Percentiles rank a stretch among this genome's conserved stretches.
Evolutionary conservation across 169 alveolate species (phyloP).

Genomic region (Plasmodium ovale): DNA sequence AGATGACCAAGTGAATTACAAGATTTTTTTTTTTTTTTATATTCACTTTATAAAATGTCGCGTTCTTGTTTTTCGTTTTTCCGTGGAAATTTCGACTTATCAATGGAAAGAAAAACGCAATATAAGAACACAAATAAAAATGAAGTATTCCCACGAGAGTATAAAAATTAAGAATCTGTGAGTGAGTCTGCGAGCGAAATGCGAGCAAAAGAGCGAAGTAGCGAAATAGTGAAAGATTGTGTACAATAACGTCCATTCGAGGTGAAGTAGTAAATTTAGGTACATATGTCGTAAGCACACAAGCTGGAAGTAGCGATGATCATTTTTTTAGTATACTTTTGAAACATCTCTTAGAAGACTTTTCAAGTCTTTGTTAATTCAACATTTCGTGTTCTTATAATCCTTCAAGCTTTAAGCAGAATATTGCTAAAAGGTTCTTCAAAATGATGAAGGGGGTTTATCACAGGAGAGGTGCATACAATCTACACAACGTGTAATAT

Average conservation of each 20-base stretch:
- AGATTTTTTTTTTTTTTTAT: neutral
- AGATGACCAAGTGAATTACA: conserved; percentile 4
- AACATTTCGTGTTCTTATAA: too few species aligned
- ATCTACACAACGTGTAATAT: too few species aligned
- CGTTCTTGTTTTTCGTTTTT: neutral
- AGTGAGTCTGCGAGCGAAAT: too few species aligned
- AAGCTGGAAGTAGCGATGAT: neutral
- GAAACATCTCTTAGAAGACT: neutral
- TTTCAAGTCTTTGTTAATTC: neutral
- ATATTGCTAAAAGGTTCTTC: too few species aligned
- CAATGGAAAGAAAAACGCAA: neutral
- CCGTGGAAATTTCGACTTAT: neutral
- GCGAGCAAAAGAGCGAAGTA: too few species aligned
- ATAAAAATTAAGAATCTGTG: too few species aligned
- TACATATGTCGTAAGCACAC: neutral
- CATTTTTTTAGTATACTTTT: neutral
- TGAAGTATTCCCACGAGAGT: neutral
- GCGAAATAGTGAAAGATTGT: too few species aligned
- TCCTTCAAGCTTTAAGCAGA: too few species aligned
- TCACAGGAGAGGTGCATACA: too few species aligned
- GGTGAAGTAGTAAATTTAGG: neutral
- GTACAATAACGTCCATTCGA: too few species aligned
- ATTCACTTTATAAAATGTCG: neutral
- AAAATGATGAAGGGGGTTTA: too few species aligned
- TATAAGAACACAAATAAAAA: too few species aligned